Evolutionary conservation across 1,284 basidiomycete genomes (phyloP).

Genomic region (Moesziomyces aphidis): DNA sequence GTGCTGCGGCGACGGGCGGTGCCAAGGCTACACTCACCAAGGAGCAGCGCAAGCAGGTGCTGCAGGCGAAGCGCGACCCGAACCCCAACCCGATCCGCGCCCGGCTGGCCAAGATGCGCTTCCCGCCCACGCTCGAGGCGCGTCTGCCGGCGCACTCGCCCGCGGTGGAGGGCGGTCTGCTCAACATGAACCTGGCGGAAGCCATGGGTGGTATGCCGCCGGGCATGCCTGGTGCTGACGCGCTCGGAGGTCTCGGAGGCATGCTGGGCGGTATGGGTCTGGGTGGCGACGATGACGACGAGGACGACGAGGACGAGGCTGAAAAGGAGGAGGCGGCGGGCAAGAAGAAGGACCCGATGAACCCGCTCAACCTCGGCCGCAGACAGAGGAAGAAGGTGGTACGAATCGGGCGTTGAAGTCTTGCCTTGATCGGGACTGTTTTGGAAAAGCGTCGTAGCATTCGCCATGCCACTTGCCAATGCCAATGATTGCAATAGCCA

Average conservation of each 20-base stretch:
- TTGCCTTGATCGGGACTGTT: too few species aligned
- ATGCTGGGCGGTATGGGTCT: slow-evolving; percentile 64
- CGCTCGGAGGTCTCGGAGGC: slow-evolving; percentile 59
- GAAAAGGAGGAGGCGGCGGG: slow-evolving; percentile 27
- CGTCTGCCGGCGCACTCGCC: slow-evolving; percentile 62
- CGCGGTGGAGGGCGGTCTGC: slow-evolving; percentile 55
- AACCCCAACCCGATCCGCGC: slow-evolving; percentile 49
- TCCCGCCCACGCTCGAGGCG: slow-evolving; percentile 45
- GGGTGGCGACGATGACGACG: slow-evolving; percentile 61
- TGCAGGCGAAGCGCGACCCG: slow-evolving; percentile 32
- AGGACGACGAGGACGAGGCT: slow-evolving; percentile 47
- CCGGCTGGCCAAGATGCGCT: slow-evolving; percentile 38
- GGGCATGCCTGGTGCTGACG: slow-evolving; percentile 38
- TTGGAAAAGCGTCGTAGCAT: too few species aligned
- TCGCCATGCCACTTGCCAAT: too few species aligned
- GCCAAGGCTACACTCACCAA: slow-evolving; percentile 36
- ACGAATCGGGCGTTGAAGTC: slow-evolving; percentile 57
- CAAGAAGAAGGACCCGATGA: slow-evolving; percentile 49
- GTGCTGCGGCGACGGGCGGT: slow-evolving; percentile 10
- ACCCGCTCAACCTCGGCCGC: slow-evolving; percentile 50
- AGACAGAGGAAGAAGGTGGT: slow-evolving; percentile 63
- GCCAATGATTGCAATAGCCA: too few species aligned
- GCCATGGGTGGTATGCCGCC: slow-evolving; percentile 60
- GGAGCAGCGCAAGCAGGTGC: slow-evolving; percentile 31
- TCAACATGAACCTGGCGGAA: slow-evolving; percentile 61